phyloP scores from a whole-genome alignment of 164 flowering plant genomes.

The Sextonia rubra region DNA sequence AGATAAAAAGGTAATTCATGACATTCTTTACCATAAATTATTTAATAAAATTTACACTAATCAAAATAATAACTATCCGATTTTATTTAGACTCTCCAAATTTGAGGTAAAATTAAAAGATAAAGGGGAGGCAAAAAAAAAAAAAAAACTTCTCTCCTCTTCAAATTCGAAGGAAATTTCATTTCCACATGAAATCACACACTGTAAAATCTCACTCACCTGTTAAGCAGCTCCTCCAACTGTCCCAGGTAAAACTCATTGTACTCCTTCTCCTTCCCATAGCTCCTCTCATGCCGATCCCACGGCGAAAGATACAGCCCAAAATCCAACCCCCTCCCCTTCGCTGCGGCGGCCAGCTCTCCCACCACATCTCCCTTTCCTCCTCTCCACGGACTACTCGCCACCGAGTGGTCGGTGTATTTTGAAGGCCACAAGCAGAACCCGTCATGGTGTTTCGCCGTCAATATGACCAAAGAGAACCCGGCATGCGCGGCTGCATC shows the following conservation, averaged over 20 bases:
- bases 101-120: too few relatives aligned
- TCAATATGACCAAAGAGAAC: conserved; percentile 60
- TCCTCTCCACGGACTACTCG: conserved; percentile 56
- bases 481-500: conserved; percentile 50
- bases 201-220: conserved; percentile 23
- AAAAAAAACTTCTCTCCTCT: not conserved
- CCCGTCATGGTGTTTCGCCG: conserved; percentile 95
- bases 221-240: conserved; percentile 68
- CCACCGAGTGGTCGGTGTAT: conserved; percentile 78
- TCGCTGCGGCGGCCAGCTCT: conserved; percentile 60
- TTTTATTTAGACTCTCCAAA: too few relatives aligned
- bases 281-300: conserved; percentile 86
- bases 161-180: not conserved
- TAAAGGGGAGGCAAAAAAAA: not conserved
- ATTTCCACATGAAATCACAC: not conserved
- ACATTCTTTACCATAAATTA: too few relatives aligned
- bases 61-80: too few relatives aligned
- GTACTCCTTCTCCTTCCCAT: conserved; percentile 52
- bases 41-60: too few relatives aligned
- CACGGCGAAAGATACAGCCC: conserved; percentile 93
- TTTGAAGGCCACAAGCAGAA: conserved; percentile 91
- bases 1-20: too few relatives aligned
- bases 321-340: conserved; percentile 46
- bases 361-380: conserved; percentile 79
- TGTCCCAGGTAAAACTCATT: conserved; percentile 88